Evolutionary conservation across 371 early-diverging fungal species (phyloP).

Genomic region (Dinochytrium kinnereticum): DNA sequence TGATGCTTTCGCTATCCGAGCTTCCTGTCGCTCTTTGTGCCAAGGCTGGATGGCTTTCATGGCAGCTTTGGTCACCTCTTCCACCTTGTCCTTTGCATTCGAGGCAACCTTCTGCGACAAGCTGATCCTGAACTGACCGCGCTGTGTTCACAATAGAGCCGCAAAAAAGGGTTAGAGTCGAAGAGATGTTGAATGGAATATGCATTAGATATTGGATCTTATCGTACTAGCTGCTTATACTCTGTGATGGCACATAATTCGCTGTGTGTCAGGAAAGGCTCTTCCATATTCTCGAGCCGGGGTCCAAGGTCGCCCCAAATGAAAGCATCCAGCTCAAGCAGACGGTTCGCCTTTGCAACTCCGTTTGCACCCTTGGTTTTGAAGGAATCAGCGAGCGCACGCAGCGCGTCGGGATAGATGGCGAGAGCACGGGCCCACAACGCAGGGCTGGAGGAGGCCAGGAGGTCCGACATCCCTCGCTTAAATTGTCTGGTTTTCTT

Average conservation of each 20-base stretch:
- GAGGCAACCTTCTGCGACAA: constrained; percentile 13
- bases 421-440: neutral
- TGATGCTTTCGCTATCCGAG: neutral
- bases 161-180: too few species aligned
- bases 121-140: neutral
- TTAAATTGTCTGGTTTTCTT: neutral
- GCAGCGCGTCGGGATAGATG: neutral
- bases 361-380: too few species aligned
- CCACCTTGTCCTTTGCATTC: neutral
- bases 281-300: neutral
- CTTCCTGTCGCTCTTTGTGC: neutral
- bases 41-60: neutral
- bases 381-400: neutral
- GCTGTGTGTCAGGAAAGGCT: neutral
- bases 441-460: neutral
- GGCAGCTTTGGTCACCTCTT: neutral
- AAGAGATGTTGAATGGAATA: too few species aligned
- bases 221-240: constrained; percentile 3
- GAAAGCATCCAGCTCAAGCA: neutral
- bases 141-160: too few species aligned
- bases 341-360: too few species aligned
- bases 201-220: neutral
- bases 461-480: neutral
- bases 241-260: neutral
- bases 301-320: neutral